These are phyloP conservation scores for Xerocomus brunneocitrinus DNA, from an alignment of 768 basidiomycete genomes.

Conservation along the genomic window DNA sequence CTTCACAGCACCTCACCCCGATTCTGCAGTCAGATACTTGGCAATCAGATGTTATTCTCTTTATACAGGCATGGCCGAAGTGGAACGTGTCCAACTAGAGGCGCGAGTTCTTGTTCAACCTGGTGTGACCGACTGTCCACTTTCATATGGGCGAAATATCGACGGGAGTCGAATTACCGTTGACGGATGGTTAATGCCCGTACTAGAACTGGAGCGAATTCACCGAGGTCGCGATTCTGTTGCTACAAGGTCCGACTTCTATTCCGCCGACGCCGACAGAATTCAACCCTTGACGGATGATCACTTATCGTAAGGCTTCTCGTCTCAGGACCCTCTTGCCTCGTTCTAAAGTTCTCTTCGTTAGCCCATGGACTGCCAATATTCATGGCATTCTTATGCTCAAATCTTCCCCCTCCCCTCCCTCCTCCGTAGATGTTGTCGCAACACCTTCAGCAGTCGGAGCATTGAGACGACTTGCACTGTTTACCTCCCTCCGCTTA, in stretches of 20 bases:
- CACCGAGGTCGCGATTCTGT: conserved; percentile 46
- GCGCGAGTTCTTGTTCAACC: conserved; percentile 54
- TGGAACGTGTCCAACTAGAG: conserved; percentile 65
- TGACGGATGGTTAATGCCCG: conserved; percentile 83
- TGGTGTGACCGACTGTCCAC: conserved; percentile 54
- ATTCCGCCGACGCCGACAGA: conserved; percentile 34
- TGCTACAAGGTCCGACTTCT: conserved; percentile 44
- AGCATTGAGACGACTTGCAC: conserved; percentile 59
- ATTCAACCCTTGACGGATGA: conserved; percentile 35
- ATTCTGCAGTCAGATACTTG: conserved; percentile 60
- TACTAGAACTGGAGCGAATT: conserved; percentile 62
- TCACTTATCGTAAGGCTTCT: conserved; percentile 51
- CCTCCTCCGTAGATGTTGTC: conserved; percentile 43
- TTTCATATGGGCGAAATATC: conserved; percentile 50
- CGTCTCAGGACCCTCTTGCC: neutral
- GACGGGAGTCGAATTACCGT: conserved; percentile 43
- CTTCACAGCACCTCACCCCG: conserved; percentile 49
- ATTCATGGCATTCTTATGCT: conserved; percentile 66
- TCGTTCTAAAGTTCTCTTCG: conserved; percentile 12
- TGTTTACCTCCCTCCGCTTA: conserved; percentile 59
- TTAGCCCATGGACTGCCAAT: conserved; percentile 54
- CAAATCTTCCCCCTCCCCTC: conserved; percentile 36
- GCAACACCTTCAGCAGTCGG: conserved; percentile 55
- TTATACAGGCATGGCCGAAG: conserved; percentile 76
- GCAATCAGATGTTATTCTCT: conserved; percentile 76